Evolutionary conservation across 106 monocot species (phyloP).

Genomic region (Narthecium ossifragum): DNA sequence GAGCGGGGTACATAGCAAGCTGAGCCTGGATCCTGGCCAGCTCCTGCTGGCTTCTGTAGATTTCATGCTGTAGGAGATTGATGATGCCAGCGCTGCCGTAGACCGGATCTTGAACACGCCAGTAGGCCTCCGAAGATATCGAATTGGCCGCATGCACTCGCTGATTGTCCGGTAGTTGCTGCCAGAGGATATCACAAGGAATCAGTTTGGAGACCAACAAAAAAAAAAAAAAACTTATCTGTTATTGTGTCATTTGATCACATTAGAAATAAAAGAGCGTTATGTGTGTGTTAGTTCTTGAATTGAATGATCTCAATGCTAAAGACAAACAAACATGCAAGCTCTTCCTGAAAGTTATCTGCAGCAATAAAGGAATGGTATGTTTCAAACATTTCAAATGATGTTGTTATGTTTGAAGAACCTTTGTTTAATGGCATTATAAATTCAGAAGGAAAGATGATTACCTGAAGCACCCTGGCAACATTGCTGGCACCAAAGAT

Average conservation of each 20-base stretch:
- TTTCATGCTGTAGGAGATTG: conserved; percentile 21
- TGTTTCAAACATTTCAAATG: too few relatives aligned
- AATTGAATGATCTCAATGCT: neutral
- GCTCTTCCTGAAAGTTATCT: too few relatives aligned
- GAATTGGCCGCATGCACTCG: conserved; percentile 25
- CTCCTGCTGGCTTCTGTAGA: conserved; percentile 14
- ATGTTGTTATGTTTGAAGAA: too few relatives aligned
- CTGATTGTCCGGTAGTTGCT: conserved; percentile 32
- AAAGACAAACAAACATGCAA: neutral
- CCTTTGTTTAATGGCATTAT: neutral
- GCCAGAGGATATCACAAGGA: neutral
- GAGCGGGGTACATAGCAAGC: neutral
- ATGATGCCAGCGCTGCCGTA: conserved; percentile 33
- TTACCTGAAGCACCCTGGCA: conserved; percentile 48
- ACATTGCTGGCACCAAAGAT: conserved; percentile 63
- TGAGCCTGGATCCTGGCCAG: conserved; percentile 26
- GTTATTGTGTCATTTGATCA: too few relatives aligned
- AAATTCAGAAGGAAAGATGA: too few relatives aligned
- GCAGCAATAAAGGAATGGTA: too few relatives aligned
- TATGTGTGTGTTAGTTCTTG: neutral
- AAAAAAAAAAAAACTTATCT: too few relatives aligned
- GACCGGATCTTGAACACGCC: conserved; percentile 32
- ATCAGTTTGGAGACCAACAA: too few relatives aligned
- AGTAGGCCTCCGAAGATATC: conserved; percentile 35
- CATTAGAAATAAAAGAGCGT: neutral